Evolutionary conservation across 2,329 filamentous ascomycete species (phyloP).

Genomic region (Xylariaceae sp.): DNA sequence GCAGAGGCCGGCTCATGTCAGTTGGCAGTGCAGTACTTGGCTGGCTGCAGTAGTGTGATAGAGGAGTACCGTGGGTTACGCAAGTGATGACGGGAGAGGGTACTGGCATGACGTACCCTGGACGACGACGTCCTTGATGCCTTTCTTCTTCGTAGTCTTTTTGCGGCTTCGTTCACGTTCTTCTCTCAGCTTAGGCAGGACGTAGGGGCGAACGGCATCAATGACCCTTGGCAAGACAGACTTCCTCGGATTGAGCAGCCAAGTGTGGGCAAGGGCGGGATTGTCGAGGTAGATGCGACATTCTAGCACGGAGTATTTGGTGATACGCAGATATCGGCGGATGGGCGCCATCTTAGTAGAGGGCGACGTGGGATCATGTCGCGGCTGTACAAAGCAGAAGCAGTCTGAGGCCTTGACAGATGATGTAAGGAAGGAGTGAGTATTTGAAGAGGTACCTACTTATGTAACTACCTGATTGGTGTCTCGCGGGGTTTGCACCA

Average conservation of each 20-base stretch:
- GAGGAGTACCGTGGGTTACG: slow-evolving; percentile 10
- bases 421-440: too few species aligned
- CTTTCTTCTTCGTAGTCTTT: slow-evolving; percentile 67
- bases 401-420: background rate
- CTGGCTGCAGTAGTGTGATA: slow-evolving; percentile 10
- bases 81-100: background rate
- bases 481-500: too few species aligned
- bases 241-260: slow-evolving; percentile 74
- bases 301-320: slow-evolving; percentile 92
- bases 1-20: slow-evolving; percentile 3
- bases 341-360: slow-evolving; percentile 71
- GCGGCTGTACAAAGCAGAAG: background rate
- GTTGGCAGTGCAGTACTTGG: slow-evolving; percentile 15
- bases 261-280: slow-evolving; percentile 74
- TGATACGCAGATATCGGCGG: slow-evolving; percentile 84
- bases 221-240: slow-evolving; percentile 80
- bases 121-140: slow-evolving; percentile 81
- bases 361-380: slow-evolving; percentile 8
- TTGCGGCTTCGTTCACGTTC: slow-evolving; percentile 57
- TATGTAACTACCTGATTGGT: too few species aligned
- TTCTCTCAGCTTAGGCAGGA: slow-evolving; percentile 86
- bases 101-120: slow-evolving; percentile 54
- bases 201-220: slow-evolving; percentile 75
- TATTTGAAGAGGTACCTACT: too few species aligned
- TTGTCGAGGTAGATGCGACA: slow-evolving; percentile 94